Base-by-base conservation (phyloP, 2,329 filamentous ascomycete species). In the Alternaria gaisen region DNA sequence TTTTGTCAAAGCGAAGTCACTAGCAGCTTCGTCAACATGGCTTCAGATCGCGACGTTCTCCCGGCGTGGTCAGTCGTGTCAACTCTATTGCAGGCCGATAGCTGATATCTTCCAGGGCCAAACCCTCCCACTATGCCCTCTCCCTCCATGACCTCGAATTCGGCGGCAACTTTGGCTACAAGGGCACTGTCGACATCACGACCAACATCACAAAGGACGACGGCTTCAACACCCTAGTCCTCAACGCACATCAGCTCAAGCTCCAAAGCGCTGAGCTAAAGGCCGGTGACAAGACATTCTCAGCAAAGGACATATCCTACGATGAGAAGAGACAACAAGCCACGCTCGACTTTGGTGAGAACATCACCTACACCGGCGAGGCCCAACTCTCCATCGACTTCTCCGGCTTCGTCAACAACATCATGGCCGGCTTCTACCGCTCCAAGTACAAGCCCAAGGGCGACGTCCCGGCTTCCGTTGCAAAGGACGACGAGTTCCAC, bases 351-450 rank as follows among this genome's bases (percentile, higher is more conserved):
- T 97, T 99, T 77, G 81, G 88, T 34, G 84, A 91, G 66, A 89
- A 91, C 72, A 83, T 97, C 34, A 85, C 89, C 18, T 83, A 86
- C 32, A 85, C 90, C 24, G 84, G 88, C 61, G 88, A 91, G 76
- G 89, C 90, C 24, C 77, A 84, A 5, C 80, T 97, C 42, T 83
- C 85, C 47, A 87, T 97, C 74, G 85, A 88, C 20, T 97, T 95
- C 74, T 86, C 91, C 71, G 94, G 92, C 61, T 89, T 86, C 60
- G 90, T 97, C 80, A 97, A 97, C 83, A 92, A 92, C 75, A 67
- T 79, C 66, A 97, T 97, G 93, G 90, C 92, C 60, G 93, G 94
- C 41, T 97, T 97, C 84, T 97, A 95, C 81, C 89, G 93, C 67
- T 94, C 92, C 74, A 93, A 95, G 82, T 99, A 99, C 82, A 97